phyloP scores from a whole-genome alignment of 176 grass and related monocot species.

The Metroxylon sagu region DNA sequence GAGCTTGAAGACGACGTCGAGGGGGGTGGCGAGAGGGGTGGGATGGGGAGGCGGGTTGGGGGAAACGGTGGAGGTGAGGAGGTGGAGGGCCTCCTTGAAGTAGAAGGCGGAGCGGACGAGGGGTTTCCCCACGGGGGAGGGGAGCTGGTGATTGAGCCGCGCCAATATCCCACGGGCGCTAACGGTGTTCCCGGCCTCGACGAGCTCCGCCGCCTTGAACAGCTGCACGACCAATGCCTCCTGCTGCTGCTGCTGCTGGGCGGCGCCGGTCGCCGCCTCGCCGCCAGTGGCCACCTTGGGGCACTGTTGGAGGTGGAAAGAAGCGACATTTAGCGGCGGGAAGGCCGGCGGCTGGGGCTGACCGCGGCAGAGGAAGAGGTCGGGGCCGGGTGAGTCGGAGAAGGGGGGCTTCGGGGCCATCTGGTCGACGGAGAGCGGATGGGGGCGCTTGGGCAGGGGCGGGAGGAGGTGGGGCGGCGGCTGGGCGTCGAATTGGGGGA shows the following conservation, averaged over 20 bases:
- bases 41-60: background rate
- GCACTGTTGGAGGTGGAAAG: too few species aligned
- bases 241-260: background rate
- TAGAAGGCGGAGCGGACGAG: conserved; percentile 13
- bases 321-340: too few species aligned
- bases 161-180: conserved; percentile 52
- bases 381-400: too few species aligned
- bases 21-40: background rate
- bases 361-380: too few species aligned
- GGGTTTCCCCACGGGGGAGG: background rate
- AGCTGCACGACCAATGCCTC: conserved; percentile 33
- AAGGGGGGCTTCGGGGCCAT: too few species aligned
- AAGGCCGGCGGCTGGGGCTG: too few species aligned
- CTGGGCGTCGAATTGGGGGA: too few species aligned
- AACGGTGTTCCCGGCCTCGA: conserved; percentile 30
- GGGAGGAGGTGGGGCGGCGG: too few species aligned
- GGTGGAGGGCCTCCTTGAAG: conserved; percentile 20
- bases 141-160: conserved; percentile 63
- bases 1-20: conserved; percentile 4
- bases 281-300: too few species aligned
- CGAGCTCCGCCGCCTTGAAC: conserved; percentile 26
- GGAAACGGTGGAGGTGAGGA: background rate
- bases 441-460: too few species aligned
- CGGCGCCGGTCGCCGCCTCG: background rate
- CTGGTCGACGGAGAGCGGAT: too few species aligned